Conservation (phyloP, 345 rosid genomes). For the Gossypium turneri region DNA sequence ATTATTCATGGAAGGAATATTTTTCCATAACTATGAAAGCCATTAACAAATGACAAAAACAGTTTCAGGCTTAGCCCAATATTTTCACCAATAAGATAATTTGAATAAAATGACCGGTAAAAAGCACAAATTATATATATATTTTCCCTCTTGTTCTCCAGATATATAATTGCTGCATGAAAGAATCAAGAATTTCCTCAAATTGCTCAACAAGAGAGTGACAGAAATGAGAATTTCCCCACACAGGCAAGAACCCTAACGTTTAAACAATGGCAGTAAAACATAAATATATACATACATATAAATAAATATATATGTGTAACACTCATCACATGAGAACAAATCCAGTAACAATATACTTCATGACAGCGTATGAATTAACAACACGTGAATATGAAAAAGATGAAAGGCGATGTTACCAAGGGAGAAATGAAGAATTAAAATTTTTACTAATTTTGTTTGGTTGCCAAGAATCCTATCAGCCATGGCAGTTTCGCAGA, state of each 20-base stretch:
- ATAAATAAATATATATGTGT: not conserved
- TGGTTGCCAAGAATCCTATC: not conserved
- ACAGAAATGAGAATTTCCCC: not conserved
- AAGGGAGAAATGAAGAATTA: slow-evolving; percentile 14
- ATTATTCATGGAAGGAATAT: slow-evolving; percentile 12
- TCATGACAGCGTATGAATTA: slow-evolving; percentile 14
- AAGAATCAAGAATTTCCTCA: slow-evolving; percentile 5
- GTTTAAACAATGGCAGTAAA: slow-evolving; percentile 37
- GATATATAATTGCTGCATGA: not conserved
- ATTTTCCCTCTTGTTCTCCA: not conserved
- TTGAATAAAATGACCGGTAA: not conserved
- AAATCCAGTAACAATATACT: slow-evolving; percentile 10
- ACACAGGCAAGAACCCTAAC: slow-evolving; percentile 16
- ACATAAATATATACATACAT: slow-evolving; percentile 8
- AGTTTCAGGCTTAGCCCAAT: not conserved
- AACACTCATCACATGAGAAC: slow-evolving; percentile 37
- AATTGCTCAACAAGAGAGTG: not conserved
- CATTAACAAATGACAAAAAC: slow-evolving; percentile 16
- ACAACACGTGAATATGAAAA: slow-evolving; percentile 29
- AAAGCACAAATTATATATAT: not conserved
- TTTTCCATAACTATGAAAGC: slow-evolving; percentile 31
- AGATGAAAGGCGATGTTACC: slow-evolving; percentile 38
- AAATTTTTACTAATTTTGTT: not conserved
- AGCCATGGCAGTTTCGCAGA: slow-evolving; percentile 12
- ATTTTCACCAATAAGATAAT: not conserved